Evolutionary conservation across 2,329 filamentous ascomycete species (phyloP), one percentile per base, ranked within the genome.

Genomic region (Sporothrix brunneoviolacea): DNA sequence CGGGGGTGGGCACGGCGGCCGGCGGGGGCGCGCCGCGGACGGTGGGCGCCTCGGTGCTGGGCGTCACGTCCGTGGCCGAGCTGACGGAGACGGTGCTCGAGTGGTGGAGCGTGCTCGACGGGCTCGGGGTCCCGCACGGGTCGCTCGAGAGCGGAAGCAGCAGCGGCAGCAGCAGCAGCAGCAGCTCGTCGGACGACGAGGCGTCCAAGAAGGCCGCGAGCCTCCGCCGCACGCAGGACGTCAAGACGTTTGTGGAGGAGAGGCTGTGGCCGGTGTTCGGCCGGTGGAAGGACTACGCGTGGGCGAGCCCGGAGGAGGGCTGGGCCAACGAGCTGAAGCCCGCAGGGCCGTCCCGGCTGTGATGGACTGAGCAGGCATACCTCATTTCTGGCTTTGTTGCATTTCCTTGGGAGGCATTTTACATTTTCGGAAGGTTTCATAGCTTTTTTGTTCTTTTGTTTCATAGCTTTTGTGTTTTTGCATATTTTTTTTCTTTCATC

Each of bases 31-130:
- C 16, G 64, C 68, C 0, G 71, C 70, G 0, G n/a, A n/a, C n/a
- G n/a, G n/a, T 83, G 3, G 81, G 76, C 21, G 72, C 76, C 18
- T 79, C 70, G 50, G 83, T 87, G 38, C 82, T 85, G 69, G 84
- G 84, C 0, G 80, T 86, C 2, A 79, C 80, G 16, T 79, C 72
- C 21, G 68, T 83, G 1, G 68, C 68, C 2, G 84, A 88, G 62
- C 68, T 88, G 3, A 79, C 83, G 53, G 76, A 84, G 65, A 83
- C 81, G 6, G 73, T 76, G 60, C 64, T 68, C 2, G 70, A 82
- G 18, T 84, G 81, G 75, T 69, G 71, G 53, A 77, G 74, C 49
- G 74, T 79, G 12, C 59, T 77, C 12, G 69, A 71, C 48, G 69
- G 68, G 1, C 62, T 76, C 7, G 46, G 18, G 56, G 62, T 19